Conservation (phyloP, 768 basidiomycete species). For the Astraeus odoratus region DNA sequence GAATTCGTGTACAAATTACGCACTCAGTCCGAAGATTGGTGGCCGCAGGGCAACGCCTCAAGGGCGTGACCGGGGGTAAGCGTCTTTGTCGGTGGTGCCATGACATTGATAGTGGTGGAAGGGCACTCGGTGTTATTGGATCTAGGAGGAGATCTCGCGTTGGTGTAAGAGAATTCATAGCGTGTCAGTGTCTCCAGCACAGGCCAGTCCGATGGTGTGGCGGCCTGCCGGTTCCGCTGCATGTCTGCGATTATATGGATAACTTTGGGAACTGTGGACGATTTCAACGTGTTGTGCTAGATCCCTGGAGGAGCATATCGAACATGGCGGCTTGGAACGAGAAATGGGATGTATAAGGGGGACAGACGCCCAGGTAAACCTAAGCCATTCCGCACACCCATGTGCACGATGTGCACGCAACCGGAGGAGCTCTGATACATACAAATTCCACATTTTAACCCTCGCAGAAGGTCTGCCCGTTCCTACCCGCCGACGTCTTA, state of each 20-base stretch:
- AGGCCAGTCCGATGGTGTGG: constrained; percentile 6
- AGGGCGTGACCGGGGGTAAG: constrained; percentile 1
- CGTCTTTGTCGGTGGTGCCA: constrained; percentile 3
- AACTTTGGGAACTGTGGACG: constrained; percentile 12
- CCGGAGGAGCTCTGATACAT: constrained; percentile 2
- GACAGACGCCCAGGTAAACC: constrained; percentile 8
- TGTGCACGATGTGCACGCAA: constrained; percentile 3
- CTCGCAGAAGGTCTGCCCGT: constrained; percentile 4
- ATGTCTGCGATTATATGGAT: constrained; percentile 7
- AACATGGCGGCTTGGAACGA: constrained; percentile 5
- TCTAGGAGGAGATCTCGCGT: constrained; percentile 3
- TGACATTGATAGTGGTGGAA: constrained; percentile 2
- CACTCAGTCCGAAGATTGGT: not conserved
- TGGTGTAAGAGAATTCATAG: not conserved
- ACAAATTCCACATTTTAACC: constrained; percentile 1
- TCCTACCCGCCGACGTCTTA: constrained; percentile 12
- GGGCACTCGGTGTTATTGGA: constrained; percentile 3
- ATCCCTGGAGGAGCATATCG: constrained; percentile 1
- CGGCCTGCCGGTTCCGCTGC: constrained; percentile 12
- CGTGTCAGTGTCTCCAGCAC: constrained; percentile 1
- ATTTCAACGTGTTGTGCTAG: constrained; percentile 15
- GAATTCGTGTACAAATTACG: constrained; percentile 4
- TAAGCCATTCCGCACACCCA: not conserved
- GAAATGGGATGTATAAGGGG: constrained; percentile 12
- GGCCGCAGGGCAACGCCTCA: constrained; percentile 1